Evolutionary conservation across 1,284 basidiomycete species (phyloP), one percentile per base, ranked within the genome.

Genomic region (Puccinia novopanici): DNA sequence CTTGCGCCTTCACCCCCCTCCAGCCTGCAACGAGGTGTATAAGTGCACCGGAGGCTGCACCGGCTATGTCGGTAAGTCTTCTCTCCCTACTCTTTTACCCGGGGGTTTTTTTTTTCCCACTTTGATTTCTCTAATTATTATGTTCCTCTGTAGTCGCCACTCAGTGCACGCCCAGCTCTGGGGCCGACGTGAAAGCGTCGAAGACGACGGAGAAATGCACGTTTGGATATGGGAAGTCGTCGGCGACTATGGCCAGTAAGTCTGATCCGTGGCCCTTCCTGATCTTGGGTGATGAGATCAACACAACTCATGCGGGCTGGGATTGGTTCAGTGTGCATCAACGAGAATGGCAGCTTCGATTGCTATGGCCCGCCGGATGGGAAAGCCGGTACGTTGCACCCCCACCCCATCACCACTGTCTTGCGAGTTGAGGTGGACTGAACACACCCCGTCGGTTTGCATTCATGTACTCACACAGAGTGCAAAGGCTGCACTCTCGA

Each of bases 1-100:
- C 13, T n/a, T 42, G 19, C 12, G 5, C 22, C 22, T 30, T 17
- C n/a, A n/a, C n/a, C 22, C 48, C 9, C n/a, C 40, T n/a, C 37
- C 42, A 67, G 63, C 63, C 24, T 67, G 63, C 42, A 67, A 67
- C n/a, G 63, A n/a, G 6, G 24, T 67, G 5, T 48, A 42, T 9
- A 67, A 67, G 63, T 67, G 63, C 63, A n/a, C 40, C 63, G 63
- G 63, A 5, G 63, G 63, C 40, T 67, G 63, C 63, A 24, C 42
- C 19, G 63, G 63, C 2, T 45, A 42, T 48, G n/a, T 67, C 42
- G 27, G 63, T 67, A 27, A 67, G 63, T 67, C 8, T 24, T 1
- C 19, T 45, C n/a, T 2, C n/a, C 19, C 2, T 48, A 2, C 8
- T 12, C 48, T 67, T 67, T 48, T 12, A 12, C 27, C 37, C 8